Base-by-base conservation (phyloP, 2,329 filamentous ascomycete genomes). In the Sporothrix globosa region DNA sequence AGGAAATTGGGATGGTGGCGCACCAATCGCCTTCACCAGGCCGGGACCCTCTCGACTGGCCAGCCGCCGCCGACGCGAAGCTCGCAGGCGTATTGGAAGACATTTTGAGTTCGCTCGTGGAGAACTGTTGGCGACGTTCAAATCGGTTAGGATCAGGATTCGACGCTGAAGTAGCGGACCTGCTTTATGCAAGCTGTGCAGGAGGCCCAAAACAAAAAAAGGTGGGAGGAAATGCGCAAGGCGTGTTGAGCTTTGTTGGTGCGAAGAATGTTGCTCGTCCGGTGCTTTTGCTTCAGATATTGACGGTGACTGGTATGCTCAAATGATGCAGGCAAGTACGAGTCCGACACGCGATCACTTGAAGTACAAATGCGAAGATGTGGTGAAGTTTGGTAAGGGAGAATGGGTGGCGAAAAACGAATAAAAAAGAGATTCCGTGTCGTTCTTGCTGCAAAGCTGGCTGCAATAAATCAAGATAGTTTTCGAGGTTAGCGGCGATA, bases 51-150 rank as follows among this genome's bases (percentile, higher is more conserved):
- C 85, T 87, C 76, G 86, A 89, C 80, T 92, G 91, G 80, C 91
- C 91, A 79, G 91, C 91, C 76, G 91, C 91, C 77, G 91, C 91
- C 78, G 91, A 93, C 79, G 91, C 91, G 82, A 94, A 94, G 85
- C 90, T 93, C 76, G 91, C 92, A 77, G 91, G 89, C 80, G 93
- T 87, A 83, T 91, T 90, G 79, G 89, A 88, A 83, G 90, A 87
- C 91, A 93, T 80, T 75, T 75, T 75, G 78, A 21, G 21, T n/a
- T 44, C 56, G 46, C n/a, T 50, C 52, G 34, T 61, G 21, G 65
- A 6, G 13, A 19, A 24, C 4, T 34, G 41, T 13, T 27, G 41
- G 41, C 39, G 58, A 24, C 17, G 21, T 19, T 46, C n/a, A 24
- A 46, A 46, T 46, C 6, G 39, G 13, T 4, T 46, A 39, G 21